Evolutionary conservation across 2,329 filamentous ascomycete genomes (phyloP), one percentile per base, ranked within the genome.

Genomic region (Hypoxylon sp.): DNA sequence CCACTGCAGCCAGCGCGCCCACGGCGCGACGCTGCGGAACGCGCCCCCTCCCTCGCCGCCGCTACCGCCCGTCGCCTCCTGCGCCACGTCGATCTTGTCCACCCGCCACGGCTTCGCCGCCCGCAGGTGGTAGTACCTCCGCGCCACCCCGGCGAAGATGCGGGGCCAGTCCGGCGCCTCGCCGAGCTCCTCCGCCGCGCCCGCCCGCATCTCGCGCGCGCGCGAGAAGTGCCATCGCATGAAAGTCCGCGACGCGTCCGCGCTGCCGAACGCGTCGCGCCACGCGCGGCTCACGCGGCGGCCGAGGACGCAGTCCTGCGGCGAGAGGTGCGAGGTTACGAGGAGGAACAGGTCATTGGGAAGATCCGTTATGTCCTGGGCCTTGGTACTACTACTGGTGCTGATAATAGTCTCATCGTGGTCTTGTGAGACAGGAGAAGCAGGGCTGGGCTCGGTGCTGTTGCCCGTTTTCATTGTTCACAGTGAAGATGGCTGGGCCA

Each of bases 311-410:
- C 79, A 72, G 60, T 86, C 83, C 15, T 66, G 71, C 2, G 84
- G 77, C 0, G 79, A 70, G 13, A 88, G 74, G 62, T 81, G 69
- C 2, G 67, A 73, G 29, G 83, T 57, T 50, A 88, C 73, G 45
- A 85, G 75, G 56, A 85, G 75, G 64, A 88, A 86, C 42, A 88
- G 69, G 48, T 86, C 83, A 64, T 79, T 78, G n/a, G 85, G 84
- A 33, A 88, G 74, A 13, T 77, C 71, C 8, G 73, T 74, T 24
- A 82, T 71, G 58, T 77, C 72, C 70, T 71, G 73, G 27, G 45
- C 27, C 3, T 56, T 50, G 38, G 27, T 7, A 11, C 31, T 45
- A 10, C 2, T n/a, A n/a, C n/a, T n/a, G n/a, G n/a, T n/a, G n/a
- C n/a, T 11, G 35, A 10, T 31, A 37, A 15, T 23, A 20, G 2